These are phyloP conservation scores for Eucalyptus regnans DNA, from an alignment of 345 rosid species.

Conservation along the genomic window DNA sequence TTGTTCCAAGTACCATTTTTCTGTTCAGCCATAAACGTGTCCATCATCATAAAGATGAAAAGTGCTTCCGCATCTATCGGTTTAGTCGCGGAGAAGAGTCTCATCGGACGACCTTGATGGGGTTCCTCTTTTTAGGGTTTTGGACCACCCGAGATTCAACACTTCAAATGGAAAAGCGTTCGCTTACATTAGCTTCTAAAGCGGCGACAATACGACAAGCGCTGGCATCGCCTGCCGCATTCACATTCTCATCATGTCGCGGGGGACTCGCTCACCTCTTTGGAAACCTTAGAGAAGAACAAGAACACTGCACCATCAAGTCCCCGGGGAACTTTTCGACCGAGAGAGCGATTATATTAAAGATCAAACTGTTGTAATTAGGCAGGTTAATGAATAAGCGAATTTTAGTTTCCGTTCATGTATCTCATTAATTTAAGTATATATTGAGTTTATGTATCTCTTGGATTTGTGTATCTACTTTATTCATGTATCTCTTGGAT, in stretches of 20 bases:
- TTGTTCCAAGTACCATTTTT: not conserved
- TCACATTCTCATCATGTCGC: not conserved
- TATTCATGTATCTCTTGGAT: no score
- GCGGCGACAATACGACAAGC: not conserved
- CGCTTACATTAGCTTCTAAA: not conserved
- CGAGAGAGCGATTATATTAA: not conserved
- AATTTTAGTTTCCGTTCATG: accelerated
- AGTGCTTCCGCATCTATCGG: not conserved
- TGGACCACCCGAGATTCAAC: not conserved
- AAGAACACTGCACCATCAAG: not conserved
- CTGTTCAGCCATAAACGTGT: not conserved
- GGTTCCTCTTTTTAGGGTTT: not conserved
- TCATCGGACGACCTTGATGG: not conserved
- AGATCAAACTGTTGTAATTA: no score
- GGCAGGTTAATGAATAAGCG: no score
- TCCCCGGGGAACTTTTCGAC: not conserved
- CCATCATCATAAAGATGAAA: not conserved
- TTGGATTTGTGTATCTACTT: not conserved
- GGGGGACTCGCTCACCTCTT: not conserved
- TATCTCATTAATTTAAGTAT: no score
- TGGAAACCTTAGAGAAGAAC: not conserved
- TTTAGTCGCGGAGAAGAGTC: no score
- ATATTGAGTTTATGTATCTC: not conserved
- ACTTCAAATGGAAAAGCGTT: not conserved
- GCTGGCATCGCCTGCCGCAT: not conserved